Evolutionary conservation across 148 eudicot genomes (phyloP).

Genomic region (Camellia japonica): DNA sequence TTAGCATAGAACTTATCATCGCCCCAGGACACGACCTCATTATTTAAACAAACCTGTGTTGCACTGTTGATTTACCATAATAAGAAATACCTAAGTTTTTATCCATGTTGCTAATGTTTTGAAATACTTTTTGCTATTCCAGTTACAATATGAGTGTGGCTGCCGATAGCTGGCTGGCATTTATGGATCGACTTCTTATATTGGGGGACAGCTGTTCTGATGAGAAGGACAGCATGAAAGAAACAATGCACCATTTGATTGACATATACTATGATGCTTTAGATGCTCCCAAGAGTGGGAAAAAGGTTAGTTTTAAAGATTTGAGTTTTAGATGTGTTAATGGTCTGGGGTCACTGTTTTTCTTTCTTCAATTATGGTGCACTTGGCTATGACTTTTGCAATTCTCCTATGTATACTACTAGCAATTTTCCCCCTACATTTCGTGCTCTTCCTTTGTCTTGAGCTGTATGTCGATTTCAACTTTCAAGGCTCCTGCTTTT

Average conservation of each 20-base stretch:
- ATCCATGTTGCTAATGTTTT: slow-evolving; percentile 8
- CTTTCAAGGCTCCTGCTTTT: background rate
- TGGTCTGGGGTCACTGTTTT: background rate
- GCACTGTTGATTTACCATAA: background rate
- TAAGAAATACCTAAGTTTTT: background rate
- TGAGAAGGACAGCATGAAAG: slow-evolving; percentile 33
- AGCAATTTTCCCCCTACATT: background rate
- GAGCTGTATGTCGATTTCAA: background rate
- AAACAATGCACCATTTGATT: slow-evolving; percentile 38
- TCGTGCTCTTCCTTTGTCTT: background rate
- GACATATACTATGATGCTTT: slow-evolving; percentile 80
- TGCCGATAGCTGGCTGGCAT: slow-evolving; percentile 67
- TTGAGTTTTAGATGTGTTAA: background rate
- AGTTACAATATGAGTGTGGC: slow-evolving; percentile 55
- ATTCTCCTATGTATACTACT: background rate
- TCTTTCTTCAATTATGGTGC: background rate
- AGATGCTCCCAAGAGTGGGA: slow-evolving; percentile 86
- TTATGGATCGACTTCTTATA: slow-evolving; percentile 64
- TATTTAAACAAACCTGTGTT: background rate
- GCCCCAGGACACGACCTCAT: too few relatives aligned
- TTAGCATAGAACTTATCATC: too few relatives aligned
- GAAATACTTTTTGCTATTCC: slow-evolving; percentile 21
- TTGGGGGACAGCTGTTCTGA: slow-evolving; percentile 28
- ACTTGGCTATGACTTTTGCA: background rate
- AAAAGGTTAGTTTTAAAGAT: slow-evolving; percentile 42